These are phyloP conservation scores for Rhizoclosmatium sp. DNA, from an alignment of 192 early-diverging fungal species.

Conservation along the genomic window DNA sequence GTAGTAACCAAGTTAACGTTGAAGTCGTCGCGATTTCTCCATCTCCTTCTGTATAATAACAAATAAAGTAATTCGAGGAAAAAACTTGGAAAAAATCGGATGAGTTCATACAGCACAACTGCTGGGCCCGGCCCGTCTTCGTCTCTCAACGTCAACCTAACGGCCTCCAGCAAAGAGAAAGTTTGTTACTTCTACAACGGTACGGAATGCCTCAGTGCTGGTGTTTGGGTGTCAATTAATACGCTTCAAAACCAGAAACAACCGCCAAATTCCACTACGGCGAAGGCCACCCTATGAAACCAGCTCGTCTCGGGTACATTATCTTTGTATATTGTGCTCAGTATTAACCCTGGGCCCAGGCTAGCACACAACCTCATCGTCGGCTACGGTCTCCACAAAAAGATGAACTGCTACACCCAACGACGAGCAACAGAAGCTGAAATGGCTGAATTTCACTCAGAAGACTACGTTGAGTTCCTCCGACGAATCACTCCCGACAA, in stretches of 20 bases:
- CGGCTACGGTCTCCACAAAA: constrained; percentile 91
- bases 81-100: neutral
- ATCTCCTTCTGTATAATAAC: no score
- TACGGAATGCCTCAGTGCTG: neutral
- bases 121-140: constrained; percentile 27
- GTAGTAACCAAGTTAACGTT: no score
- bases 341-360: neutral
- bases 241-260: constrained; percentile 24
- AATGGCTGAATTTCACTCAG: constrained; percentile 92
- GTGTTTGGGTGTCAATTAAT: neutral
- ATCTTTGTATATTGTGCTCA: neutral
- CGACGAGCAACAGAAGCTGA: constrained; percentile 83
- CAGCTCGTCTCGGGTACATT: constrained; percentile 79
- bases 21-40: no score
- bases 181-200: constrained; percentile 42
- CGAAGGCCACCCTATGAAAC: constrained; percentile 96
- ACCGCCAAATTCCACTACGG: constrained; percentile 46
- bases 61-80: no score
- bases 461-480: constrained; percentile 50
- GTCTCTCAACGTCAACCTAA: constrained; percentile 27
- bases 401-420: constrained; percentile 87
- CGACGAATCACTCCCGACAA: constrained; percentile 63
- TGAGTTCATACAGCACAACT: constrained; percentile 6
- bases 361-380: constrained; percentile 93
- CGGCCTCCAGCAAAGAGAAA: constrained; percentile 32